Percentiles rank a stretch among this genome's conserved stretches.
phyloP scores from a whole-genome alignment of 2,329 filamentous ascomycete genomes.

The Ramichloridium luteum region DNA sequence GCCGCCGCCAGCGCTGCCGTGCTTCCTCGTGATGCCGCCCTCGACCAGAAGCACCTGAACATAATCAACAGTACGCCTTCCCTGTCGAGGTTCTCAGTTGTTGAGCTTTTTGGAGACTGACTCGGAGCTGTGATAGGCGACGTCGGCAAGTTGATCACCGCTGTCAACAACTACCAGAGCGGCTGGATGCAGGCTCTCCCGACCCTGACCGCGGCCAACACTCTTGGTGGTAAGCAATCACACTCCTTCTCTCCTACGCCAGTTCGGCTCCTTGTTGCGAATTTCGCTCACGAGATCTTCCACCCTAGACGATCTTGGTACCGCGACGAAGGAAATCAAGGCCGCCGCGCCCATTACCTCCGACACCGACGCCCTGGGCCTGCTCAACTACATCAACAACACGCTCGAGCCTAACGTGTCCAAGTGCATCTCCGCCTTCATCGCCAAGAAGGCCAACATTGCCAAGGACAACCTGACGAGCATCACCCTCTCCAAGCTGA shows the following conservation, averaged over 20 bases:
- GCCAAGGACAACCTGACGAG: conserved; percentile 6
- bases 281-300: no score
- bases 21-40: neutral
- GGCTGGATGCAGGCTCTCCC: no score
- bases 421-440: conserved; percentile 8
- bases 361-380: neutral
- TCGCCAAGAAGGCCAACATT: conserved; percentile 12
- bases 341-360: neutral
- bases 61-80: neutral
- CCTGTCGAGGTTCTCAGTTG: no score
- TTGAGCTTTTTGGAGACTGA: no score
- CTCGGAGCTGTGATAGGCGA: no score
- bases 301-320: neutral
- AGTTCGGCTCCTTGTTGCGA: no score
- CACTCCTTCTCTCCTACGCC: no score
- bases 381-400: conserved; percentile 11
- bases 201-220: no score
- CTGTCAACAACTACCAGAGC: neutral
- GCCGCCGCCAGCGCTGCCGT: neutral
- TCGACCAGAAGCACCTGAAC: neutral
- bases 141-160: neutral
- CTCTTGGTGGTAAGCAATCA: no score
- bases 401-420: conserved; percentile 12
- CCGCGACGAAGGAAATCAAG: neutral
- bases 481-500: conserved; percentile 9